Evolutionary conservation across 495 filamentous ascomycete genomes (phyloP).

Genomic region (Lophiostoma macrostomum): DNA sequence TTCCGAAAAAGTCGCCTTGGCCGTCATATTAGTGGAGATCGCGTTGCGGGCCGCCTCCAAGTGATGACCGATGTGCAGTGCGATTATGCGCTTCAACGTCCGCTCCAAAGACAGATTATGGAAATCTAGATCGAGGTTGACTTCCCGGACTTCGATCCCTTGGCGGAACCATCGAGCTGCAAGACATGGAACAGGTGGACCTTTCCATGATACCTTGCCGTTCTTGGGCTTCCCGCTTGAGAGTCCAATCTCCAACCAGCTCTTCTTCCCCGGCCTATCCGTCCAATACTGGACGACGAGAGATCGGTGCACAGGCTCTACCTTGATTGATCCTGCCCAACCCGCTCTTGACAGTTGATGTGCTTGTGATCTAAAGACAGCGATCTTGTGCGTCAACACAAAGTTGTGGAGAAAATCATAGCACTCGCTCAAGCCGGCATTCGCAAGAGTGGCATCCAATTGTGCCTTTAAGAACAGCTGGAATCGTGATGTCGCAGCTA

Average conservation of each 20-base stretch:
- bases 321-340: slow-evolving; percentile 72
- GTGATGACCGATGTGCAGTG: slow-evolving; percentile 65
- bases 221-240: slow-evolving; percentile 55
- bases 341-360: slow-evolving; percentile 58
- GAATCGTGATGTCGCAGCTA: slow-evolving; percentile 41
- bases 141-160: slow-evolving; percentile 65
- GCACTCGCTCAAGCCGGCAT: slow-evolving; percentile 68
- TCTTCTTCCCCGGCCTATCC: slow-evolving; percentile 63
- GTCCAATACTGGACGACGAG: slow-evolving; percentile 90
- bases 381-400: slow-evolving; percentile 82
- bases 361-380: slow-evolving; percentile 73
- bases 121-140: slow-evolving; percentile 61
- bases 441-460: slow-evolving; percentile 63
- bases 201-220: slow-evolving; percentile 40
- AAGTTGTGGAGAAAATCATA: slow-evolving; percentile 83
- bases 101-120: slow-evolving; percentile 66
- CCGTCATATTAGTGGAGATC: slow-evolving; percentile 48
- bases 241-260: slow-evolving; percentile 86
- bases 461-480: slow-evolving; percentile 62
- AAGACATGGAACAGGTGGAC: slow-evolving; percentile 49
- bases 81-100: slow-evolving; percentile 70
- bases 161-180: slow-evolving; percentile 82
- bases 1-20: slow-evolving; percentile 39
- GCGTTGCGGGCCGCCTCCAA: slow-evolving; percentile 58
- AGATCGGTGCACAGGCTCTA: slow-evolving; percentile 73